Base-by-base conservation (phyloP, 495 filamentous ascomycete genomes). In the Trichoderma orchidacearum region DNA sequence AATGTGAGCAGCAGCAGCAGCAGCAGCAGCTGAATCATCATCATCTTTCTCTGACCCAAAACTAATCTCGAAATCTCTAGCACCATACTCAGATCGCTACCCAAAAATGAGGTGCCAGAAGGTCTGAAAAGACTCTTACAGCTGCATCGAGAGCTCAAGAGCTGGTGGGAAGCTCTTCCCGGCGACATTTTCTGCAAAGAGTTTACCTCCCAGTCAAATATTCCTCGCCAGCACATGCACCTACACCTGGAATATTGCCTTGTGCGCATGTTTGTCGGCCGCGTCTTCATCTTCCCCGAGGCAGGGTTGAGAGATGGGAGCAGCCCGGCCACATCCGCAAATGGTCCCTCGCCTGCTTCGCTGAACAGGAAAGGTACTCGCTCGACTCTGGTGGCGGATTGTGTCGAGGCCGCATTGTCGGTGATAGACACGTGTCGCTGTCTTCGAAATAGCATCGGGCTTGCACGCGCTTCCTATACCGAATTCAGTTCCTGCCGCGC, bases 401-500 rank as follows among this genome's bases (percentile, higher is more conserved):
- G 73, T 36, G 69, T 77, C 8, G 72, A 76, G 55, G 74, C 74
- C 7, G 75, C 75, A n/a, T 56, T 77, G 3, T 73, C 76, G 59
- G 72, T 75, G 3, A 70, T 78, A 18, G 70, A 77, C 35, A 61
- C 77, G 8, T 75, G 73, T 57, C 72, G 69, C 21, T 64, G 75
- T 2, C 69, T 78, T 21, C 70, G 73, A 17, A 73, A 78, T 36
- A 72, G 74, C 45, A 67, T 68, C 3, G 75, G 75, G 11, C 72
- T 78, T 34, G 75, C 75, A 13, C 72, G 74, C 32, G 74, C 75
- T 4, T 76, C 73, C 0, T 78, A 77, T 57, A 75, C 73, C 0
- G 75, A 78, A 45, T 78, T 77, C 58, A 78, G 73, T 51, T 76
- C 73, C 2, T 77, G 74, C 51, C 73, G 75, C 48, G 75, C 74